These are phyloP conservation scores for Porphyrellus sp. DNA, from an alignment of 1,284 basidiomycete genomes.

Conservation along the genomic window DNA sequence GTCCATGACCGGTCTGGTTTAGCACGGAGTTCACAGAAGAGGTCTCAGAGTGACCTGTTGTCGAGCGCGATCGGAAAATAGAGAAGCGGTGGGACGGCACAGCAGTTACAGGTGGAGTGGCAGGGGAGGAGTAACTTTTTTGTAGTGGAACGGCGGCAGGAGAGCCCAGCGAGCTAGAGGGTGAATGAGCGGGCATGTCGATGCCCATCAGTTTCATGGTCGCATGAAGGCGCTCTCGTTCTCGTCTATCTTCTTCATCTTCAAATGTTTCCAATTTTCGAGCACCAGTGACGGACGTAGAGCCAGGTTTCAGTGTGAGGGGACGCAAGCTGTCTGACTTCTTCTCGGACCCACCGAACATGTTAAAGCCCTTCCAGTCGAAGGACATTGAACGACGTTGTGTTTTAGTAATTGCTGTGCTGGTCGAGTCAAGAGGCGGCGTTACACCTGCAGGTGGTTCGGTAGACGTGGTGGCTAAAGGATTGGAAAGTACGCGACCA, in stretches of 20 bases:
- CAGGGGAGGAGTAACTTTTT: conserved; percentile 44
- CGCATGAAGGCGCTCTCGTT: conserved; percentile 80
- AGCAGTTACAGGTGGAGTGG: conserved; percentile 34
- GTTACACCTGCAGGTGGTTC: conserved; percentile 38
- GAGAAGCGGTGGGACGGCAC: conserved; percentile 54
- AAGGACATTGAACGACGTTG: conserved; percentile 76
- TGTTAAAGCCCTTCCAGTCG: conserved; percentile 72
- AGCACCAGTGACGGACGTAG: conserved; percentile 52
- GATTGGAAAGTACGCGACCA: conserved; percentile 42
- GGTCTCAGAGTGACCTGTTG: conserved; percentile 45
- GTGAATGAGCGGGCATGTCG: conserved; percentile 49
- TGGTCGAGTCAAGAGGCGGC: conserved; percentile 35
- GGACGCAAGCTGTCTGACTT: conserved; percentile 64
- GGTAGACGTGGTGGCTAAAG: conserved; percentile 32
- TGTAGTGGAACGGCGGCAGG: conserved; percentile 37
- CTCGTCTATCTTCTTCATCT: conserved; percentile 80
- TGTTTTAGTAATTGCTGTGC: conserved; percentile 39
- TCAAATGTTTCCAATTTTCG: conserved; percentile 77
- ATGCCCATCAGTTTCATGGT: conserved; percentile 93
- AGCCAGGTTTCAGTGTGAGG: conserved; percentile 66
- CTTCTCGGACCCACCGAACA: conserved; percentile 62
- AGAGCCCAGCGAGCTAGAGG: conserved; percentile 24
- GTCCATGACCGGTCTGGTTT: conserved; percentile 35
- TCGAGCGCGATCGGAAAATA: conserved; percentile 58
- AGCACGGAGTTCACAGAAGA: conserved; percentile 46